Conservation (phyloP, 2,329 filamentous ascomycete genomes). For the Colletotrichum magnum region DNA sequence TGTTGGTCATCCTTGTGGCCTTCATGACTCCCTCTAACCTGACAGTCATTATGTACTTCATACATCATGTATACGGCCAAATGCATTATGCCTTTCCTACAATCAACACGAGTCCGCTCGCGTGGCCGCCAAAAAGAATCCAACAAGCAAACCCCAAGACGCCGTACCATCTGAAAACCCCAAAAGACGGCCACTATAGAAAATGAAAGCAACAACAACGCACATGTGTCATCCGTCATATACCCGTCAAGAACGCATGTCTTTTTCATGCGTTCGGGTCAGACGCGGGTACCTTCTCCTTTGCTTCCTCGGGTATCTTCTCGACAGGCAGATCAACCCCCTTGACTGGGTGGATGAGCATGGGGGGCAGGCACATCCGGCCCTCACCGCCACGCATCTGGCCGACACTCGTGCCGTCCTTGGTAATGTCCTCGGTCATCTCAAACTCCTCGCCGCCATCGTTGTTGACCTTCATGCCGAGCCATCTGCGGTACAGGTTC, state of each 20-base stretch:
- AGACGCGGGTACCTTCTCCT: constrained; percentile 61
- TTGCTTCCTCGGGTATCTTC: constrained; percentile 64
- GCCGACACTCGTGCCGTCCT: constrained; percentile 62
- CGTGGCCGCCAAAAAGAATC: constrained; percentile 28
- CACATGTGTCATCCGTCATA: constrained; percentile 30
- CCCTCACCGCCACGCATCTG: constrained; percentile 79
- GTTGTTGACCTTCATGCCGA: constrained; percentile 84
- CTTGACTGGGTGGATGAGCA: constrained; percentile 92
- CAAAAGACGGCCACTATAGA: constrained; percentile 26
- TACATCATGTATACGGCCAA: constrained; percentile 36
- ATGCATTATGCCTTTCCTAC: constrained; percentile 38
- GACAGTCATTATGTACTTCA: constrained; percentile 40
- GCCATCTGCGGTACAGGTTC: constrained; percentile 87
- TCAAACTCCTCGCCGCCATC: constrained; percentile 85
- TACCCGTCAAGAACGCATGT: not conserved
- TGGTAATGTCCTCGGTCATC: constrained; percentile 66
- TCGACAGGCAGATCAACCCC: constrained; percentile 77
- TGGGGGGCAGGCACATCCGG: constrained; percentile 91
- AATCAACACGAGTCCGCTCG: constrained; percentile 27
- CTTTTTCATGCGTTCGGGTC: constrained; percentile 60
- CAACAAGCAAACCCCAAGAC: constrained; percentile 39
- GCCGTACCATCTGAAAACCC: constrained; percentile 35
- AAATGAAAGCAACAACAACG: constrained; percentile 24
- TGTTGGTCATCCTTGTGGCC: constrained; percentile 23
- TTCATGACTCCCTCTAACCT: constrained; percentile 38